These are phyloP conservation scores for Cladosporium sp. DNA, from an alignment of 2,329 filamentous ascomycete species.

Conservation along the genomic window DNA sequence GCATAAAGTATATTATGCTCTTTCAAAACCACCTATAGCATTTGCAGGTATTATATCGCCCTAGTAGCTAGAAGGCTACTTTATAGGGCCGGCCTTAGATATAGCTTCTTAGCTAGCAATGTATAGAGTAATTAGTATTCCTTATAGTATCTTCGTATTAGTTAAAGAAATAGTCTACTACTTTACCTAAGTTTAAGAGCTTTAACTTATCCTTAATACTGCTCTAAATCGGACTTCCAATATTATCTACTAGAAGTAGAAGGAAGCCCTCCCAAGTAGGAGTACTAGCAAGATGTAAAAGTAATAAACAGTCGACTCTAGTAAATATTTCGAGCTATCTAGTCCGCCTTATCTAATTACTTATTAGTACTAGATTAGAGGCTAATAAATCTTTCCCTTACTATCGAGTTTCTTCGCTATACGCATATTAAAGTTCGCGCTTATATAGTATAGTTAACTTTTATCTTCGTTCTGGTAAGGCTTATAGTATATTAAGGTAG, in stretches of 20 bases:
- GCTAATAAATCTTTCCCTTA: slow-evolving; percentile 1
- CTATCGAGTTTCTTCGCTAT: background rate
- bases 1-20: background rate
- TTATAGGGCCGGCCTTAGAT: slow-evolving; percentile 11
- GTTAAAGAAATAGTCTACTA: slow-evolving; percentile 10
- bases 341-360: slow-evolving; percentile 2
- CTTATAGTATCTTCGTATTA: slow-evolving; percentile 12
- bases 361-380: background rate
- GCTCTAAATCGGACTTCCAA: background rate
- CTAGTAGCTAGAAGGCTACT: slow-evolving; percentile 11
- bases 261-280: background rate
- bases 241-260: background rate
- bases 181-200: slow-evolving; percentile 4
- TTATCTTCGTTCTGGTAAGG: background rate
- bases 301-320: background rate
- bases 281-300: slow-evolving; percentile 2
- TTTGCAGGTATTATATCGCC: background rate
- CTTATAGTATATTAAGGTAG: background rate
- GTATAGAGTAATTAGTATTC: slow-evolving; percentile 11
- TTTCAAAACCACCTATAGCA: slow-evolving; percentile 10
- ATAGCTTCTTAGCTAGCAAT: slow-evolving; percentile 13
- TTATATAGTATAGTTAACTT: background rate
- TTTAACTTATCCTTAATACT: background rate
- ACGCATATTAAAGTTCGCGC: background rate
- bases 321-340: slow-evolving; percentile 4